A percentile compares a stretch with the other conserved stretches of the same genome.
phyloP scores from a whole-genome alignment of 2,329 filamentous ascomycete species.

The Diaporthe aspalathi region DNA sequence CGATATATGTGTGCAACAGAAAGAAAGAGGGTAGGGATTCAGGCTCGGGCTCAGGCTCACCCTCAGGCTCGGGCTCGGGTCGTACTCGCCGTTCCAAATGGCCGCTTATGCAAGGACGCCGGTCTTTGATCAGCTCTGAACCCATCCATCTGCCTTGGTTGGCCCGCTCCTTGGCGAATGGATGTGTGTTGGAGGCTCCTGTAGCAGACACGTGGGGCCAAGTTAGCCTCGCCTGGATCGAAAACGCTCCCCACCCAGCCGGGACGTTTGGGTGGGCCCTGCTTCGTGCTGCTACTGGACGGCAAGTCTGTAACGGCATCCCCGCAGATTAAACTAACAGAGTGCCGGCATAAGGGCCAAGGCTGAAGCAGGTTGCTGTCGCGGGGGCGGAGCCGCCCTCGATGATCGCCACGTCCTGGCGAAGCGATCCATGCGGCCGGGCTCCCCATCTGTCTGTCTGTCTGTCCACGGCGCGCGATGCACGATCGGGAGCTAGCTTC shows the following conservation, averaged over 20 bases:
- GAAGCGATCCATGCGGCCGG: constrained; percentile 11
- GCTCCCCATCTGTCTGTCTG: too few relatives aligned
- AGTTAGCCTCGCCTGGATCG: constrained; percentile 12
- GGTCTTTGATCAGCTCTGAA: not conserved
- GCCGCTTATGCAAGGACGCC: not conserved
- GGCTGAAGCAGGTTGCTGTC: constrained; percentile 20
- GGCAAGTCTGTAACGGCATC: not conserved
- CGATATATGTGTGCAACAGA: not conserved
- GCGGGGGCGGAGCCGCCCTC: constrained; percentile 19
- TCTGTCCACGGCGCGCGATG: not conserved
- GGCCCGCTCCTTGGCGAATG: not conserved
- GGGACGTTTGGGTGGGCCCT: too few relatives aligned
- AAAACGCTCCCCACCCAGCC: constrained; percentile 18
- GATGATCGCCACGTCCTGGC: constrained; percentile 14
- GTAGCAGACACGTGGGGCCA: constrained; percentile 30
- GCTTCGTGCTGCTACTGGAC: too few relatives aligned
- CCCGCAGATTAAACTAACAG: not conserved
- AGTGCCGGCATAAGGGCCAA: constrained; percentile 9
- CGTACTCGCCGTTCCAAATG: constrained; percentile 1
- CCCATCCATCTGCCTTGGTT: not conserved
- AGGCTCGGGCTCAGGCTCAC: constrained; percentile 1
- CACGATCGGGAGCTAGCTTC: constrained; percentile 9
- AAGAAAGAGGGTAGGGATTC: too few relatives aligned
- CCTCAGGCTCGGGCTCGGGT: too few relatives aligned
- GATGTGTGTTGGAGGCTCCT: not conserved